A percentile compares a stretch with the other conserved stretches of the same genome.
Evolutionary conservation across 495 filamentous ascomycete species (phyloP).

Genomic region (Chaetomium cochliodes): DNA sequence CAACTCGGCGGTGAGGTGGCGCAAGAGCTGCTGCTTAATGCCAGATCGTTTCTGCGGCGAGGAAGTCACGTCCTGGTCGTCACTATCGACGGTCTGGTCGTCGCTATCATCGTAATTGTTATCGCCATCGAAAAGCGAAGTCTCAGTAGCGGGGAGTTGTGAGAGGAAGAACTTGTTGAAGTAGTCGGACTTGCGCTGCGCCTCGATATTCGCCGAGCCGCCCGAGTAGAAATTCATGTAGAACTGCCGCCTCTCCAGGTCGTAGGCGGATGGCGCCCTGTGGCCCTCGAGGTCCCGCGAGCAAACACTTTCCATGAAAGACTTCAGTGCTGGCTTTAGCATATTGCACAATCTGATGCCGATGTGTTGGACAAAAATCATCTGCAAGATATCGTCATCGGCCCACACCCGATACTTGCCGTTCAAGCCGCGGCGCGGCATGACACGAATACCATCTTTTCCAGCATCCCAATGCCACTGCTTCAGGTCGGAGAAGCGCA

Average conservation of each 20-base stretch:
- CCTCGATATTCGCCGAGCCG: conserved; percentile 23
- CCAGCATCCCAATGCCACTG: conserved; percentile 60
- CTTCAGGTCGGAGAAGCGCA: conserved; percentile 59
- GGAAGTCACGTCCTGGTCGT: not conserved
- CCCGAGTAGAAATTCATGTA: conserved; percentile 22
- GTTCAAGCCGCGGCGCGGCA: conserved; percentile 63
- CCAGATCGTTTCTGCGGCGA: conserved; percentile 27
- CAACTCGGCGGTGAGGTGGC: conserved; percentile 58
- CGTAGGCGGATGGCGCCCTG: conserved; percentile 17
- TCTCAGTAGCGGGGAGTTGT: conserved; percentile 51
- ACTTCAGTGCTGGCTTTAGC: conserved; percentile 47
- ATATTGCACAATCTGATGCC: conserved; percentile 57
- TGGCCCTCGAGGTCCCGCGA: conserved; percentile 19
- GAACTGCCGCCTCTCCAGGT: conserved; percentile 26
- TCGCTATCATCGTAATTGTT: conserved; percentile 29
- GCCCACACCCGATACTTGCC: conserved; percentile 66
- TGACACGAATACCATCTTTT: conserved; percentile 52
- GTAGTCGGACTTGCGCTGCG: conserved; percentile 26
- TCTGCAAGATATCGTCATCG: conserved; percentile 67
- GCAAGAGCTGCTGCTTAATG: conserved; percentile 61
- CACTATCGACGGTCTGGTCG: conserved; percentile 6
- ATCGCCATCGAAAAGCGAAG: conserved; percentile 33
- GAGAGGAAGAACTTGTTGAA: conserved; percentile 43
- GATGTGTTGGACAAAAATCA: conserved; percentile 64
- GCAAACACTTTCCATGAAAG: conserved; percentile 33